Evolutionary conservation across 73 alveolate species (phyloP), one percentile per base, ranked within the genome.

Genomic region (Blepharisma stoltei): DNA sequence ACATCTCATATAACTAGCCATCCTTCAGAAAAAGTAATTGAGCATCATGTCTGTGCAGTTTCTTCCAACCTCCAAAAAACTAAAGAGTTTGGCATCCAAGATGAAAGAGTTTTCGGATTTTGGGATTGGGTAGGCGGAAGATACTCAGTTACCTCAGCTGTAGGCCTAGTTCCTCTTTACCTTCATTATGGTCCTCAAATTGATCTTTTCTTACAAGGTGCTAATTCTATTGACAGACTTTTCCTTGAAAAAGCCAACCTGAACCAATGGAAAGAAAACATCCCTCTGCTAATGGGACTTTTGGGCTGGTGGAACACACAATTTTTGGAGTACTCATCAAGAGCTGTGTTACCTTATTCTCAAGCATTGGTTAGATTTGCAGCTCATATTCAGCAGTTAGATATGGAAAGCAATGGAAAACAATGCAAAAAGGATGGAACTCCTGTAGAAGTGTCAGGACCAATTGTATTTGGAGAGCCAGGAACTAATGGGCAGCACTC

Each of bases 111-210:
- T 32, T 94, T 94, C 54, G 98, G 97, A n/a, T 94, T 94, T 71
- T 94, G 98, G 98, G 96, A 91, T 80, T 93, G 98, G 99, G 98
- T 93, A 6, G 99, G 99, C 5, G 99, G 99, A 37, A 86, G 99
- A 60, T 96, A 86, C 89, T 89, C 98, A 7, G 98, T 93, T 3
- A 89, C 98, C 83, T 82, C 96, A 60, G 99, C 99, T 9, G 97
- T 96, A 49, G 99, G 99, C 27, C 89, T 95, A 14, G 88, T 96
- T 7, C 99, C 99, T 18, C 88, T 95, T 5, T 55, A 94, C 53
- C 81, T 96, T 6, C 95, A 96, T 70, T 95, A 77, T 76, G 97
- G 96, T 32, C 86, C 46, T 55, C 89, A 82, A 43, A 67, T 83
- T 21, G 88, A 76, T 67, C 78, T 83, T 52, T 91, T 94, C 93